Conservation (phyloP, 352 stramenopile species). For the Phytophthora tubulina region DNA sequence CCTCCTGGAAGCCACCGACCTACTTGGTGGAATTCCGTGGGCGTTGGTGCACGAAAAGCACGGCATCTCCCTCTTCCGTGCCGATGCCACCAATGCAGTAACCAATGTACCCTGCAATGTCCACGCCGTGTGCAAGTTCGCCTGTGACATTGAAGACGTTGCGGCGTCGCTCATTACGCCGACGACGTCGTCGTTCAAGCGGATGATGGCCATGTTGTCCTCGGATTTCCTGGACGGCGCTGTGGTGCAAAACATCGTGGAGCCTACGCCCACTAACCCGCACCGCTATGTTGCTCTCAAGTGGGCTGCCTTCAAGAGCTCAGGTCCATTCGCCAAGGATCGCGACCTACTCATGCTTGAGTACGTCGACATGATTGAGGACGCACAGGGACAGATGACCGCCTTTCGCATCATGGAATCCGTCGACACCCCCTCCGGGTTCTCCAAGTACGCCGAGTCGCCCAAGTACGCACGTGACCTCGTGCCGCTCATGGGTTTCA, state of each 20-base stretch:
- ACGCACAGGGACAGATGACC: constrained; percentile 85
- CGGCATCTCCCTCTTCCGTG: constrained; percentile 85
- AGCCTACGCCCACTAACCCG: constrained; percentile 67
- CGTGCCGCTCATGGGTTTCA: constrained; percentile 86
- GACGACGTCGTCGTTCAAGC: constrained; percentile 82
- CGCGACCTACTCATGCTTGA: constrained; percentile 87
- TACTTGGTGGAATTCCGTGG: constrained; percentile 80
- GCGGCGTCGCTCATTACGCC: constrained; percentile 85
- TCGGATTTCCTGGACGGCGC: constrained; percentile 87
- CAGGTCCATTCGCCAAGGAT: constrained; percentile 79
- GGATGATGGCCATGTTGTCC: constrained; percentile 88
- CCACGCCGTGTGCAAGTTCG: constrained; percentile 87
- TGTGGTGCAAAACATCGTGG: constrained; percentile 84
- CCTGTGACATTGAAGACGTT: constrained; percentile 83
- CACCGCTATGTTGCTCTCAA: constrained; percentile 87
- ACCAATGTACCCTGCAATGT: constrained; percentile 84
- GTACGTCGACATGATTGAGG: constrained; percentile 91
- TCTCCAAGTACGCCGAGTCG: constrained; percentile 66
- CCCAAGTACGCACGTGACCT: constrained; percentile 76
- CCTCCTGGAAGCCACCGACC: constrained; percentile 78
- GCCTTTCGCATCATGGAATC: constrained; percentile 89
- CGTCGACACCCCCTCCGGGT: constrained; percentile 67
- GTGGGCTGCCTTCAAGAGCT: constrained; percentile 90
- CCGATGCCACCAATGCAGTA: constrained; percentile 55
- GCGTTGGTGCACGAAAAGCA: constrained; percentile 83